Evolutionary conservation across 108 stramenopile species (phyloP), one percentile per base, ranked within the genome.

Genomic region (Cyclotella cryptica): DNA sequence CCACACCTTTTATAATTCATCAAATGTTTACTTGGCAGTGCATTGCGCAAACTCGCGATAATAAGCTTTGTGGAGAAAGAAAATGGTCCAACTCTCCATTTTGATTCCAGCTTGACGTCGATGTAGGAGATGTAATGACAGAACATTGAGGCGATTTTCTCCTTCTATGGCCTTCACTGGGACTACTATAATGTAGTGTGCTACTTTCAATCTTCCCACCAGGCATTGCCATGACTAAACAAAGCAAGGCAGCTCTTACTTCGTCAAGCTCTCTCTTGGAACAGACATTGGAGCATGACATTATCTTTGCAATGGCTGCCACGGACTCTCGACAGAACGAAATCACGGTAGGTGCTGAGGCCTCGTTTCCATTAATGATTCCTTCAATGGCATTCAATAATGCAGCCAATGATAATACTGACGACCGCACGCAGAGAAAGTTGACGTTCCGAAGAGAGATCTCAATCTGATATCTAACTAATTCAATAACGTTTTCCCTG

Each of bases 311-410:
- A 18, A 68, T 40, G 5, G 68, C 15, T 12, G 46, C 66, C 3
- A 59, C 54, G 15, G 64, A 49, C 1, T 76, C 26, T 39, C 66
- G 66, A 63, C 55, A 68, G 46, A 76, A 76, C 0, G 45, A 51
- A 19, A 57, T 41, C 11, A 43, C 46, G 14, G 26, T 21, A 60
- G 46, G 27, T 45, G 15, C 57, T 45, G 41, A 28, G 7, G 61
- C 13, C 11, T 51, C 46, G 47, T 22, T 62, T 44, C 63, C 61
- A 40, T 28, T 76, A 30, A 68, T 68, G 8, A 68, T 29, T 15
- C 57, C 75, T 68, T 76, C 75, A 22, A 76, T 24, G 2, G 75
- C 53, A 41, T 76, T 76, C 66, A 76, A 39, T 35, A 76, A 15
- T 24, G 75, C 66, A 76, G 75, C 75, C 18, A 65, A n/a, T 40